These are phyloP conservation scores for Candida sp. DNA, from an alignment of 1,139 yeast species.

Conservation along the genomic window DNA sequence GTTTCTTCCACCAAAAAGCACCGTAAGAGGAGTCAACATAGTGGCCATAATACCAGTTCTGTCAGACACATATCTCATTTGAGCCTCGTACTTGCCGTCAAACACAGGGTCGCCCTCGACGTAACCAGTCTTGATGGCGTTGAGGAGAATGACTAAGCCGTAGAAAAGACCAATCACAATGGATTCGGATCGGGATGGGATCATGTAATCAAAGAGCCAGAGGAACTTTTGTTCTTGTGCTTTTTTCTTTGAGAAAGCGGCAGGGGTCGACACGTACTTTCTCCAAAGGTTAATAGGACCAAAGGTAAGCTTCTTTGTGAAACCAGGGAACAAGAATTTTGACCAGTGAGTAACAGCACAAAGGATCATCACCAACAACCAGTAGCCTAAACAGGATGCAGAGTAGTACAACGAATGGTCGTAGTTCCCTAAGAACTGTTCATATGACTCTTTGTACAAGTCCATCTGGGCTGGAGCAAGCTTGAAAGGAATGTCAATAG, in stretches of 20 bases:
- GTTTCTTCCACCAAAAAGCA: conserved; percentile 47
- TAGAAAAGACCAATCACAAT: conserved; percentile 32
- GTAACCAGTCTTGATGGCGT: conserved; percentile 23
- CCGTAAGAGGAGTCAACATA: conserved; percentile 32
- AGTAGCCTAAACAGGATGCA: conserved; percentile 49
- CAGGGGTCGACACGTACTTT: conserved; percentile 35
- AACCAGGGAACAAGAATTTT: conserved; percentile 28
- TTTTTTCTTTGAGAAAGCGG: conserved; percentile 26
- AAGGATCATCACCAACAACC: conserved; percentile 48
- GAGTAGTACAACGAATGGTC: conserved; percentile 51
- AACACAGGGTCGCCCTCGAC: conserved; percentile 30
- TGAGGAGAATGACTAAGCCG: conserved; percentile 44
- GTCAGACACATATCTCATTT: conserved; percentile 31
- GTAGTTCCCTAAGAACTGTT: conserved; percentile 36
- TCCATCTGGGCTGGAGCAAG: conserved; percentile 17
- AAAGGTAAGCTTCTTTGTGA: conserved; percentile 24
- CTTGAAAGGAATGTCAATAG: conserved; percentile 26
- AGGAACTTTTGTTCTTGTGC: conserved; percentile 23
- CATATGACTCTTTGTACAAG: conserved; percentile 24
- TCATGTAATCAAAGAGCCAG: conserved; percentile 23
- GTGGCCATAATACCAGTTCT: conserved; percentile 37
- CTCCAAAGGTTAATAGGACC: conserved; percentile 28
- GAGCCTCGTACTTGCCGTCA: conserved; percentile 17
- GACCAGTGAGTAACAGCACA: conserved; percentile 49
- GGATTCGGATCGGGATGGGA: conserved; percentile 34